Percentiles rank a stretch among this genome's conserved stretches.
Evolutionary conservation across 495 filamentous ascomycete genomes (phyloP).

Genomic region (Penicillium crystallinum): DNA sequence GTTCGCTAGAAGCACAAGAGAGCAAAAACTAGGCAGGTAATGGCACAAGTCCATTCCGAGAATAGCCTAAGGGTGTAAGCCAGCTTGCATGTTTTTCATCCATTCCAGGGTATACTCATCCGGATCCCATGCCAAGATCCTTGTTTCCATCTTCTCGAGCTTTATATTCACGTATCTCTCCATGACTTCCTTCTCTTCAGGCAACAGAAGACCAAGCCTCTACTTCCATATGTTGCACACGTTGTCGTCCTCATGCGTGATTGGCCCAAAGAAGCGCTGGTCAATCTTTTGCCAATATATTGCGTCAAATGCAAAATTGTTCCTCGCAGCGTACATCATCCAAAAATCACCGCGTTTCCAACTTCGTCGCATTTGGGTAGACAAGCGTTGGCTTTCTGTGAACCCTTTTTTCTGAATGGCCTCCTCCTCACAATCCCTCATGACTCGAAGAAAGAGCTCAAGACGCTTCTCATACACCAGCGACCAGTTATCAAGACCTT

Average conservation of each 20-base stretch:
- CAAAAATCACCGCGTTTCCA: constrained; percentile 14
- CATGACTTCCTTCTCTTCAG: constrained; percentile 7
- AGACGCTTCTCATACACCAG: constrained; percentile 12
- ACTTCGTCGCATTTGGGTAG: constrained; percentile 9
- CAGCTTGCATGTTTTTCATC: too few species aligned
- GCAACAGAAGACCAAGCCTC: constrained; percentile 6
- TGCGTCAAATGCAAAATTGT: constrained; percentile 13
- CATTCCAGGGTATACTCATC: constrained; percentile 12
- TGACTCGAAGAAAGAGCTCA: constrained; percentile 9
- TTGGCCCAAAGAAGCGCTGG: constrained; percentile 8
- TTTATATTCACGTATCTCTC: constrained; percentile 11
- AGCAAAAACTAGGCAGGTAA: too few species aligned
- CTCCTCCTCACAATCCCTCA: constrained; percentile 8
- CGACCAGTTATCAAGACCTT: constrained; percentile 18
- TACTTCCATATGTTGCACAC: constrained; percentile 5
- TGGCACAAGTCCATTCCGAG: too few species aligned
- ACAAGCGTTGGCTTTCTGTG: constrained; percentile 6
- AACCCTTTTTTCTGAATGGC: constrained; percentile 1
- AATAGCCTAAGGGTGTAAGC: too few species aligned
- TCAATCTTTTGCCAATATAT: constrained; percentile 16
- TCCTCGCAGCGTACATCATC: constrained; percentile 10
- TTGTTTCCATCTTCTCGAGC: constrained; percentile 7
- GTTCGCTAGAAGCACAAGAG: too few species aligned
- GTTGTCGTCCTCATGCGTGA: not conserved
- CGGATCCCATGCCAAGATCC: constrained; percentile 13